Percentiles rank a stretch among this genome's conserved stretches.
Evolutionary conservation across 495 filamentous ascomycete species (phyloP).

Genomic region (Neurospora hispaniola): DNA sequence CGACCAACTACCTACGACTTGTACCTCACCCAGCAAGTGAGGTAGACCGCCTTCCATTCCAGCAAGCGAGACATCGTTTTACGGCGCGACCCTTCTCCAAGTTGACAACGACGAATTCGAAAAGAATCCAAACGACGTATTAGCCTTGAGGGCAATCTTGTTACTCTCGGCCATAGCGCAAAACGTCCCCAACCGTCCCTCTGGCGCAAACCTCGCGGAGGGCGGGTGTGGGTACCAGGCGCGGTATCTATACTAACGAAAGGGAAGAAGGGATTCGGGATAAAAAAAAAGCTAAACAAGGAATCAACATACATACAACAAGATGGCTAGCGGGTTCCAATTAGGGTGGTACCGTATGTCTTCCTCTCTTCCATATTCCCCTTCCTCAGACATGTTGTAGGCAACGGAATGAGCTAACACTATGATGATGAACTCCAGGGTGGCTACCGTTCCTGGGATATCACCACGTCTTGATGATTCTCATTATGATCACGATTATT

Average conservation of each 20-base stretch:
- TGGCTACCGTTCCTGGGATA: constrained; percentile 93
- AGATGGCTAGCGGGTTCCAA: constrained; percentile 20
- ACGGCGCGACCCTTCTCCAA: neutral
- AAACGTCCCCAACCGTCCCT: constrained; percentile 11
- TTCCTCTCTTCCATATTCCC: neutral
- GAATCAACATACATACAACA: constrained; percentile 8
- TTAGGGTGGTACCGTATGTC: constrained; percentile 40
- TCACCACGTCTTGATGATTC: constrained; percentile 96
- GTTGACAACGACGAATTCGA: neutral
- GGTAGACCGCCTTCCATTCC: neutral
- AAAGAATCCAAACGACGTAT: neutral
- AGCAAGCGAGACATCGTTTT: neutral
- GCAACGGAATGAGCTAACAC: constrained; percentile 6
- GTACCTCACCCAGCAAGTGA: neutral
- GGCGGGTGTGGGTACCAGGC: constrained; percentile 28
- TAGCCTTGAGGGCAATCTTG: neutral
- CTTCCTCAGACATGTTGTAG: neutral
- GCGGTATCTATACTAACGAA: constrained; percentile 3
- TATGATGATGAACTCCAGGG: constrained; percentile 36
- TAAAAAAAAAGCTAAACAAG: constrained; percentile 7
- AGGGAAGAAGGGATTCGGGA: neutral
- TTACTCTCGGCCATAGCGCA: neutral
- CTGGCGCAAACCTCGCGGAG: constrained; percentile 20
- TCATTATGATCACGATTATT: constrained; percentile 90
- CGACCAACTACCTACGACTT: neutral